A percentile compares a stretch with the other conserved stretches of the same genome.
phyloP scores from a whole-genome alignment of 345 rosid genomes.

The Toxicodendron radicans region DNA sequence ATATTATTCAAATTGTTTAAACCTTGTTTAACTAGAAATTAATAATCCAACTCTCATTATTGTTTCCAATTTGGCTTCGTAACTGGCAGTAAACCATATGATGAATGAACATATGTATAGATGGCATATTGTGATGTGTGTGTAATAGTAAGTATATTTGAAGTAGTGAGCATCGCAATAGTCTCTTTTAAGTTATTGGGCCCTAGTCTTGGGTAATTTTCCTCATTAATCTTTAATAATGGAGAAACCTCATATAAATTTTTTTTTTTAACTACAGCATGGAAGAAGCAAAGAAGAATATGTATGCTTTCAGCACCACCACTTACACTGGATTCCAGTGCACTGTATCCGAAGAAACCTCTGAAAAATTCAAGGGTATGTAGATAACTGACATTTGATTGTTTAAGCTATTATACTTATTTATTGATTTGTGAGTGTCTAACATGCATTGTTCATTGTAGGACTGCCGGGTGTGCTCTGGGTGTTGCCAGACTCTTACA shows the following conservation, averaged over 20 bases:
- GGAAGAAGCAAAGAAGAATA: constrained; percentile 96
- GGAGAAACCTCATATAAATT: not conserved
- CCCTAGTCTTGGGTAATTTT: not conserved
- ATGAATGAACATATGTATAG: not conserved
- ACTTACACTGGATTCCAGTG: constrained; percentile 96
- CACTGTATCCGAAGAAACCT: constrained; percentile 77
- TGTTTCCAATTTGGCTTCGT: no score
- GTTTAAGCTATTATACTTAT: not conserved
- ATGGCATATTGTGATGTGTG: not conserved
- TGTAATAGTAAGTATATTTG: not conserved
- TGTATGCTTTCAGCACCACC: constrained; percentile 94
- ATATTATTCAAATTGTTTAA: not conserved
- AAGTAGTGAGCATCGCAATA: not conserved
- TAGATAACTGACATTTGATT: not conserved
- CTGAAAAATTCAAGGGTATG: constrained; percentile 87
- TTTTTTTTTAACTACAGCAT: constrained; percentile 43
- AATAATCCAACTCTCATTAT: no score
- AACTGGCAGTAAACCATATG: not conserved
- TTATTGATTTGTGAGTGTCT: not conserved
- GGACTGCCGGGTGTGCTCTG: constrained; percentile 98
- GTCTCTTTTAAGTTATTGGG: not conserved
- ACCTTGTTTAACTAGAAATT: no score
- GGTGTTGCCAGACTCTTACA: constrained; percentile 96
- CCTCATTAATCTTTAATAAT: not conserved
- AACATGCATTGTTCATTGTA: constrained; percentile 24